Percentiles rank a stretch among this genome's conserved stretches.
Conservation (phyloP, 257 asterid genomes). For the Ehretia macrophylla region DNA sequence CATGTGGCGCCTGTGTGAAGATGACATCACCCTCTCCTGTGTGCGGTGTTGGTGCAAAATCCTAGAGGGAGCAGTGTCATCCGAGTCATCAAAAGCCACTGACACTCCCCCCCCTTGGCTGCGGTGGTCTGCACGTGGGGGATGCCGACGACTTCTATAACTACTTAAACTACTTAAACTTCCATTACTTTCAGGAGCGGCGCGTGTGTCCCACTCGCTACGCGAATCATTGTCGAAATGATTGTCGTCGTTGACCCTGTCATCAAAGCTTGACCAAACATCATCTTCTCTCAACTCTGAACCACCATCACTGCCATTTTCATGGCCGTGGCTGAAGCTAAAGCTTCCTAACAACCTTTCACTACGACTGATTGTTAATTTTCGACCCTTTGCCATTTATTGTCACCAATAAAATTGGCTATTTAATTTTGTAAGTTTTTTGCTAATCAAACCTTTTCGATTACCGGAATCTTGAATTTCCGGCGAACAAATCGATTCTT, state of each 20-base stretch:
- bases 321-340: conserved; percentile 33
- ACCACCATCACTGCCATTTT: conserved; percentile 24
- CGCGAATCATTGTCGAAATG: conserved; percentile 14
- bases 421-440: background rate
- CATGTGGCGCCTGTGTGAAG: conserved; percentile 48
- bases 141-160: conserved; percentile 26
- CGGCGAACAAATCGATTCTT: conserved; percentile 41
- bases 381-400: conserved; percentile 77
- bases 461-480: conserved; percentile 33
- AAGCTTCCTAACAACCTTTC: conserved; percentile 52
- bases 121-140: conserved; percentile 22
- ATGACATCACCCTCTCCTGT: conserved; percentile 27
- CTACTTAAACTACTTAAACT: conserved; percentile 20
- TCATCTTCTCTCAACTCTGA: conserved; percentile 76
- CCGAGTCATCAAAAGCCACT: conserved; percentile 52
- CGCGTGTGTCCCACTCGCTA: conserved; percentile 47
- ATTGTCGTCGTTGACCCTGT: conserved; percentile 24
- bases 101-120: conserved; percentile 59
- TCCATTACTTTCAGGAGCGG: conserved; percentile 31
- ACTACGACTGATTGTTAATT: conserved; percentile 53
- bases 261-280: conserved; percentile 48
- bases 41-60: conserved; percentile 53
- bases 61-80: conserved; percentile 36
- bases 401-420: background rate
- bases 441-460: conserved; percentile 1